Evolutionary conservation across 495 filamentous ascomycete species (phyloP), one percentile per base, ranked within the genome.

Genomic region (Penicillium bialowiezense): DNA sequence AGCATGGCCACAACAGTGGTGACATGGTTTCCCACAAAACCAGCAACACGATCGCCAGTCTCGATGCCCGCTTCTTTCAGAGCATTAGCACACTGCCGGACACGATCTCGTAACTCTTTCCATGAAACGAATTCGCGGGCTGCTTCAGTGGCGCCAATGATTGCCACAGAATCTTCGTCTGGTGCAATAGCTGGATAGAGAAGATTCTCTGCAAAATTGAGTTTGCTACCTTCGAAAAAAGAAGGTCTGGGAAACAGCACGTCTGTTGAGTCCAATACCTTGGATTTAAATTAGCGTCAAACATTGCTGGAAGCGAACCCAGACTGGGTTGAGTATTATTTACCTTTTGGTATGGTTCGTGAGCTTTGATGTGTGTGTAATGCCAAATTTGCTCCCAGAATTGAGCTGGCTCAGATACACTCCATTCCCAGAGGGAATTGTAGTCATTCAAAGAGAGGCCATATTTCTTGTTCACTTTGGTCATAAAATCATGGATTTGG

Each of bases 131-230:
- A 73, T 58, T 85, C 79, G 24, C 89, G 73, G 19, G 72, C 72
- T 6, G 76, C 78, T 67, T 95, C 89, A 9, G 88, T 91, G 5
- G 77, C 88, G 31, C 82, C 84, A 56, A 93, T 84, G 19, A 91
- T 71, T 18, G 89, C 89, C 15, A 75, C 58, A 3, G 67, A 64
- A 45, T 82, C 70, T 40, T 83, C 79, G 50, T 80, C 69, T 19
- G 82, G 80, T 15, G 76, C 63, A 35, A 74, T 75, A 12, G 73
- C 68, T 5, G 91, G 90, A 62, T 82, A 95, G 6, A 97, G 79
- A 24, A 97, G 76, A 66, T 97, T 97, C 71, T 96, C 88, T 18
- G 91, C 90, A 64, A 96, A 96, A 60, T 97, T 97, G 46, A 96
- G 71, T 38, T 70, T 82, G 15, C 87, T 82, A 6, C 85, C 87